Conservation (phyloP, 768 basidiomycete genomes). For the Suillus occidentalis region DNA sequence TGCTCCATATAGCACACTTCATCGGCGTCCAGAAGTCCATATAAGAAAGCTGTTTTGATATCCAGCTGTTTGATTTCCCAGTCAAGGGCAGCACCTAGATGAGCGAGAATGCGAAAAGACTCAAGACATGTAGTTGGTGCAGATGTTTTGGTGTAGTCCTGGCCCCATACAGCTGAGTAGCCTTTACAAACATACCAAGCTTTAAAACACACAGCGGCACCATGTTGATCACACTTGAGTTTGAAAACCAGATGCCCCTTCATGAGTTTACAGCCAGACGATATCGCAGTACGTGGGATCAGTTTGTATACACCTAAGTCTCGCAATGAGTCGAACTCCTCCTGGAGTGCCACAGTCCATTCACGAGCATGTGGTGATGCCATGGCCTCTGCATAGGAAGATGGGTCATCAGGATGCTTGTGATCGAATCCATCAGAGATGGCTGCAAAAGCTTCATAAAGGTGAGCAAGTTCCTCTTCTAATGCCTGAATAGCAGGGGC, state of each 20-base stretch:
- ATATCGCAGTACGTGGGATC: accelerated
- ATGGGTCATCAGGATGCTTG: neutral
- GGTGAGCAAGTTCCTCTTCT: neutral
- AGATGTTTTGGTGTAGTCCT: neutral
- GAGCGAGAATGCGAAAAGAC: neutral
- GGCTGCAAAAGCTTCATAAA: accelerated
- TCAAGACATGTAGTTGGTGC: neutral
- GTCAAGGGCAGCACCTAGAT: neutral
- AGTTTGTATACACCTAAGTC: neutral
- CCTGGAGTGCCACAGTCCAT: neutral
- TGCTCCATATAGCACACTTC: neutral
- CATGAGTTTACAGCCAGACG: accelerated
- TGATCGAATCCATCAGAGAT: neutral
- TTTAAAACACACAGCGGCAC: accelerated
- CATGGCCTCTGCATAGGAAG: neutral
- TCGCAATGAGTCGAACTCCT: neutral
- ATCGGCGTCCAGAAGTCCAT: neutral
- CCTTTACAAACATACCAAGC: neutral
- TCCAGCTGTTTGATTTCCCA: neutral
- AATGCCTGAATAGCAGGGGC: too few relatives aligned
- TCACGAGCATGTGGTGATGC: neutral
- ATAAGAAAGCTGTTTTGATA: neutral
- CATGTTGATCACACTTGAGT: neutral
- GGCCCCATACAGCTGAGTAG: neutral
- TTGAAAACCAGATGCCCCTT: neutral